Evolutionary conservation across 192 early-diverging fungal species (phyloP).

Genomic region (Phycomyces blakesleeanus): DNA sequence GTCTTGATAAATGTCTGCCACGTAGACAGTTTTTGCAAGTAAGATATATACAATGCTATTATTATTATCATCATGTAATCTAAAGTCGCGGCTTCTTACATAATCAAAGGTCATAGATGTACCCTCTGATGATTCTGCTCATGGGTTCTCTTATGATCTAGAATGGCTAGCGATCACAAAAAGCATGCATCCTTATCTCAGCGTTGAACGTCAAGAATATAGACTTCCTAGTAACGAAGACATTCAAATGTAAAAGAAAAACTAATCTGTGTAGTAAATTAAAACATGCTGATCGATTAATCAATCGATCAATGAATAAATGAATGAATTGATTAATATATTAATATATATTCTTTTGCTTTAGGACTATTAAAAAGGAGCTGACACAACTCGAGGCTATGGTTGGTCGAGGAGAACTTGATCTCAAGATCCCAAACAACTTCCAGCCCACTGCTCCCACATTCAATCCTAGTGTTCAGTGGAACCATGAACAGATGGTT

Average conservation of each 20-base stretch:
- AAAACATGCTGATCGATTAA: no score
- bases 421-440: constrained; percentile 70
- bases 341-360: neutral
- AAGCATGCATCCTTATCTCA: constrained; percentile 56
- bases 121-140: constrained; percentile 33
- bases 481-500: constrained; percentile 31
- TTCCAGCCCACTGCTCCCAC: constrained; percentile 71
- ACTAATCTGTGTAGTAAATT: no score
- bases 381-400: constrained; percentile 62
- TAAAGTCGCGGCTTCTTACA: neutral
- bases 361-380: constrained; percentile 57
- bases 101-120: constrained; percentile 49
- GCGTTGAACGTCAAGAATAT: constrained; percentile 37
- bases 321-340: constrained; percentile 1
- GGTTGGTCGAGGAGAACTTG: constrained; percentile 47
- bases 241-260: constrained; percentile 43
- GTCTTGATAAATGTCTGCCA: constrained; percentile 92
- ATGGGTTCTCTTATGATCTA: constrained; percentile 76
- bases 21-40: constrained; percentile 81
- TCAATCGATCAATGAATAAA: no score
- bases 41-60: neutral
- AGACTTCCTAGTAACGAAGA: constrained; percentile 45
- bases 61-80: no score
- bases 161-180: constrained; percentile 81
- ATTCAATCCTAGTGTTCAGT: constrained; percentile 30